These are phyloP conservation scores for Annona cherimola DNA, from an alignment of 164 flowering plant genomes.

Conservation along the genomic window DNA sequence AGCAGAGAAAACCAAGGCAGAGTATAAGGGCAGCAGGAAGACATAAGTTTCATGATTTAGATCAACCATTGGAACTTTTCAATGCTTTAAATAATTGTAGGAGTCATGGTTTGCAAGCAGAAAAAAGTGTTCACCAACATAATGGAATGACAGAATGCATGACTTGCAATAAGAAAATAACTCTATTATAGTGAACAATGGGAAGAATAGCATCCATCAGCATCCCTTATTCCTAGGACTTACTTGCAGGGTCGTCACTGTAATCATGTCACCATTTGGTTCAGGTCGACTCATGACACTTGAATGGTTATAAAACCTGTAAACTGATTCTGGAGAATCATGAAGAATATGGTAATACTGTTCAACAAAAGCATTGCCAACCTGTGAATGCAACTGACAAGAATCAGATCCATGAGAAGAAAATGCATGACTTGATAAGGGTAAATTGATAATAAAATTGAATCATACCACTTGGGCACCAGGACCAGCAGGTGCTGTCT, in stretches of 20 bases:
- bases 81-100: too few relatives aligned
- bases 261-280: constrained; percentile 47
- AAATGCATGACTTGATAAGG: background rate
- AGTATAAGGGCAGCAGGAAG: too few relatives aligned
- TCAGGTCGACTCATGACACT: constrained; percentile 71
- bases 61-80: too few relatives aligned
- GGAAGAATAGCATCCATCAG: background rate
- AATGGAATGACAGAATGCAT: too few relatives aligned
- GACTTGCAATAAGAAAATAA: too few relatives aligned
- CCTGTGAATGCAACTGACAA: constrained; percentile 2
- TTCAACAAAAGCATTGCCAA: constrained; percentile 77
- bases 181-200: too few relatives aligned
- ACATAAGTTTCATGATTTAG: too few relatives aligned
- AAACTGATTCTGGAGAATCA: constrained; percentile 57
- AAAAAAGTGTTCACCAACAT: too few relatives aligned
- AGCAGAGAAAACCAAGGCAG: too few relatives aligned
- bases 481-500: constrained; percentile 27
- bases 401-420: background rate
- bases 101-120: too few relatives aligned
- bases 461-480: constrained; percentile 45
- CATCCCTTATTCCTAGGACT: constrained; percentile 10
- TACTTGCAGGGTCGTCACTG: constrained; percentile 66
- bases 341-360: constrained; percentile 81
- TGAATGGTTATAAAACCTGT: constrained; percentile 62
- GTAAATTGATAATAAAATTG: background rate